These are phyloP conservation scores for Phaeosphaeriaceae sp. DNA, from an alignment of 2,329 filamentous ascomycete genomes.

Conservation along the genomic window DNA sequence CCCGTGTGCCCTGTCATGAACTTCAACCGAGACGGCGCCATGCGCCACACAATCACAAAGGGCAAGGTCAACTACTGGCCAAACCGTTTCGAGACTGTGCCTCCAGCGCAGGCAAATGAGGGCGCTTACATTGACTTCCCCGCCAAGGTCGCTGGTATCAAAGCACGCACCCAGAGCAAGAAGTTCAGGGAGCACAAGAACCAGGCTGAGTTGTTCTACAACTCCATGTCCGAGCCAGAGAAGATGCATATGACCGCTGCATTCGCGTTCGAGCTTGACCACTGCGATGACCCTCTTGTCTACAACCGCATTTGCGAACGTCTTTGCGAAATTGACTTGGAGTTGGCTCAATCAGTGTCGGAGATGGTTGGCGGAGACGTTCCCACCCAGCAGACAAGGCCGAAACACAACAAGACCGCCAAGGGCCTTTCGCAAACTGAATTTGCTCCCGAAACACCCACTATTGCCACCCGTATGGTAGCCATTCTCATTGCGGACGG, in stretches of 20 bases:
- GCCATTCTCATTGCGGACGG: constrained; percentile 81
- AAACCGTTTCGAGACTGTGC: constrained; percentile 70
- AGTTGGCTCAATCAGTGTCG: constrained; percentile 72
- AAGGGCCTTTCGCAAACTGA: constrained; percentile 74
- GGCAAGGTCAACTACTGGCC: constrained; percentile 82
- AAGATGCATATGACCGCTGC: constrained; percentile 68
- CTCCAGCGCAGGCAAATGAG: constrained; percentile 67
- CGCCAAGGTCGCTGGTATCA: constrained; percentile 71
- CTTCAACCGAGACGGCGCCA: constrained; percentile 76
- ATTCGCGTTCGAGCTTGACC: constrained; percentile 75
- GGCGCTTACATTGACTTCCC: constrained; percentile 75
- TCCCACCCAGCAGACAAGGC: constrained; percentile 59
- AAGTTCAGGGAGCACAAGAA: constrained; percentile 82
- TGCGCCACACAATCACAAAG: constrained; percentile 75
- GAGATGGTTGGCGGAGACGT: constrained; percentile 71
- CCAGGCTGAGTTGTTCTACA: constrained; percentile 84
- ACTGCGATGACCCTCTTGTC: constrained; percentile 80
- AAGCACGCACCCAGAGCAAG: constrained; percentile 69
- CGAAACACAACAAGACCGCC: constrained; percentile 73
- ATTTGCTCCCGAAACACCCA: constrained; percentile 67
- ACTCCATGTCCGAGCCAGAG: constrained; percentile 73
- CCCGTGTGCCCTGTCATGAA: constrained; percentile 79
- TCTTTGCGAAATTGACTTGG: constrained; percentile 74
- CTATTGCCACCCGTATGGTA: constrained; percentile 73
- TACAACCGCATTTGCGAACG: constrained; percentile 74